A percentile compares a stretch with the other conserved stretches of the same genome.
phyloP scores from a whole-genome alignment of 2,329 filamentous ascomycete species.

The Microsporum canis region DNA sequence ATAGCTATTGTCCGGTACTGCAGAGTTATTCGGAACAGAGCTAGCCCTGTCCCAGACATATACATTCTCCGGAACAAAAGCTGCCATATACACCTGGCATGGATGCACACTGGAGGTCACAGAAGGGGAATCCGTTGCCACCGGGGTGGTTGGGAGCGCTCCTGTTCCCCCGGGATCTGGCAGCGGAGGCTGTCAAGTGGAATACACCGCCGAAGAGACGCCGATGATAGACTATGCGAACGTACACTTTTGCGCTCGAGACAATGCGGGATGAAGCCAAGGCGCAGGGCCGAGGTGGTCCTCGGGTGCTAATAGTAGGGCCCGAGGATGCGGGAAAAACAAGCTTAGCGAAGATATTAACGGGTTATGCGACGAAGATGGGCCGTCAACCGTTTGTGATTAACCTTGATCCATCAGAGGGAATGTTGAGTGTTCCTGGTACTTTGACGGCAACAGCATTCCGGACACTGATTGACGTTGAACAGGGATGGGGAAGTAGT shows the following conservation, averaged over 20 bases:
- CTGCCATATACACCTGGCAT: conserved; percentile 83
- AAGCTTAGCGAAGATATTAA: conserved; percentile 62
- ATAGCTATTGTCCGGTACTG: conserved; percentile 64
- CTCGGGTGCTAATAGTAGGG: conserved; percentile 75
- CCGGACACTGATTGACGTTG: conserved; percentile 74
- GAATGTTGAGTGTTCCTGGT: conserved; percentile 64
- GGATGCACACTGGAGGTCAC: conserved; percentile 76
- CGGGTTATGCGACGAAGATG: conserved; percentile 65
- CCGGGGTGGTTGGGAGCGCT: conserved; percentile 13
- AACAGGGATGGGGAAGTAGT: conserved; percentile 79
- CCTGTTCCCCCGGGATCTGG: conserved; percentile 22
- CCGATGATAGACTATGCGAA: conserved; percentile 73
- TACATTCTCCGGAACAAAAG: conserved; percentile 68
- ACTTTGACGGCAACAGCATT: conserved; percentile 80
- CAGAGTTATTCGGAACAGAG: conserved; percentile 91
- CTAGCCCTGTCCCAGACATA: conserved; percentile 71
- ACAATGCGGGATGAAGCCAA: conserved; percentile 54
- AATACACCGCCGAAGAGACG: conserved; percentile 66
- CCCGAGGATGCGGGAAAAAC: conserved; percentile 73
- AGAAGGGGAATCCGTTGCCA: conserved; percentile 41
- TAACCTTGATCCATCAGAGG: conserved; percentile 74
- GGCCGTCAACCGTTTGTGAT: conserved; percentile 68
- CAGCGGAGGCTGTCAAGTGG: conserved; percentile 53
- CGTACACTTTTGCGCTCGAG: conserved; percentile 77
- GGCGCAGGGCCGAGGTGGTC: conserved; percentile 46